Evolutionary conservation across 2,329 filamentous ascomycete genomes (phyloP).

Genomic region (Sphaerulina musiva): DNA sequence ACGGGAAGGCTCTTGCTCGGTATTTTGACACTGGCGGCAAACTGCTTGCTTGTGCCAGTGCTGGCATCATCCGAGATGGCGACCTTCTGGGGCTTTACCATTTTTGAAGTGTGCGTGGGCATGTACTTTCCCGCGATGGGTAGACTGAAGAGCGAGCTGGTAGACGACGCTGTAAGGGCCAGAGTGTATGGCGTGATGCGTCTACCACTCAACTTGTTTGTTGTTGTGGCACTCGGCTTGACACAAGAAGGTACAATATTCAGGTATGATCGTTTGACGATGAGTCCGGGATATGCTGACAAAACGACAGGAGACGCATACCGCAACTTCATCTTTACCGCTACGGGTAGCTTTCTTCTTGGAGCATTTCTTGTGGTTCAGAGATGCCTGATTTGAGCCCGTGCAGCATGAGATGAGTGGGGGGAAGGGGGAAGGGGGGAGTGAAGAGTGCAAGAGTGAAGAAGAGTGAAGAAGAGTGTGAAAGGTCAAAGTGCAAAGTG

Average conservation of each 20-base stretch:
- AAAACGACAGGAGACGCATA: constrained; percentile 10
- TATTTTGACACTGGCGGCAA: constrained; percentile 38
- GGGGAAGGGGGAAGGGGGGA: no score
- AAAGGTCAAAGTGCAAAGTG: no score
- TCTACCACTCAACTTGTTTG: constrained; percentile 54
- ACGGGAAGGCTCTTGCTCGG: constrained; percentile 33
- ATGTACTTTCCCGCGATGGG: constrained; percentile 54
- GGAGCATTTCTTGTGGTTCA: constrained; percentile 13
- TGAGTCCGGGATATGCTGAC: background rate
- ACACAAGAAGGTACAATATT: constrained; percentile 34
- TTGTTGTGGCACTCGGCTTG: constrained; percentile 45
- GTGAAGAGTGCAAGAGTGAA: no score
- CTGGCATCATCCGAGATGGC: constrained; percentile 40
- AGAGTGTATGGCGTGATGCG: constrained; percentile 53
- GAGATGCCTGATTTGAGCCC: background rate
- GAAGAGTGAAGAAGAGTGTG: no score
- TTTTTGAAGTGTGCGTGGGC: constrained; percentile 53
- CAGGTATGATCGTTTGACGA: background rate
- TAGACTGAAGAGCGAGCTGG: constrained; percentile 48
- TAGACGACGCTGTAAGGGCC: constrained; percentile 50
- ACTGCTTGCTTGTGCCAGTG: constrained; percentile 30
- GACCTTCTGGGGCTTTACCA: constrained; percentile 52
- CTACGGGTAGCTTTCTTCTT: constrained; percentile 11
- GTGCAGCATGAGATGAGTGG: no score
- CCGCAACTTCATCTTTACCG: constrained; percentile 15